These are phyloP conservation scores for Eucalyptus pauciflora DNA, from an alignment of 345 rosid species.

Conservation along the genomic window DNA sequence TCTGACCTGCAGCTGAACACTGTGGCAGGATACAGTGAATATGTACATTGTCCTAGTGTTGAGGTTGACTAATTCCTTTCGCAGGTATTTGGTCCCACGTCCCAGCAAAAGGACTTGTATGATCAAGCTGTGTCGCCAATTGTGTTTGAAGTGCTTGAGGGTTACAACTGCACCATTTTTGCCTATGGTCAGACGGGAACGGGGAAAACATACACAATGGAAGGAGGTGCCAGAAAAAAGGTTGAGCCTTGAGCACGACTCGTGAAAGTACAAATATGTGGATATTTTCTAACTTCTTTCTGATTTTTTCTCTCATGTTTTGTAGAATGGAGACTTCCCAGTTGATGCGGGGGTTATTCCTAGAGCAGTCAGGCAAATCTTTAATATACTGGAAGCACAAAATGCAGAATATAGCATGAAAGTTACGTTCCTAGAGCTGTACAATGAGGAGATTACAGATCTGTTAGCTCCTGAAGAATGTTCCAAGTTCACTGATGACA, in stretches of 20 bases:
- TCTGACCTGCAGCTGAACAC: neutral
- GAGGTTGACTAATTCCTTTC: neutral
- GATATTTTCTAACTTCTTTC: neutral
- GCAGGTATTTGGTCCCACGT: constrained; percentile 90
- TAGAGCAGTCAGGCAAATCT: constrained; percentile 85
- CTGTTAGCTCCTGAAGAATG: constrained; percentile 91
- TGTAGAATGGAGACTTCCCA: constrained; percentile 95
- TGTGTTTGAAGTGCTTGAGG: constrained; percentile 95
- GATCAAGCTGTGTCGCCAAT: constrained; percentile 81
- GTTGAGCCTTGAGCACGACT: constrained; percentile 5
- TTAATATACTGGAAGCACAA: constrained; percentile 85
- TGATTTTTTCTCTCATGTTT: constrained; percentile 1
- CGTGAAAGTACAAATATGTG: neutral
- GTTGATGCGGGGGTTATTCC: constrained; percentile 97
- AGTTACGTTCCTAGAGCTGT: constrained; percentile 90
- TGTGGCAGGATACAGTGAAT: neutral
- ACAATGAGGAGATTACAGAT: constrained; percentile 94
- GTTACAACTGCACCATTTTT: constrained; percentile 97
- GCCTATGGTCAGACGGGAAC: constrained; percentile 99
- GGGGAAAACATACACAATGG: constrained; percentile 98
- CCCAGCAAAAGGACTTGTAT: constrained; percentile 82
- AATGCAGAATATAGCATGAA: constrained; percentile 93
- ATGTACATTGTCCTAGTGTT: neutral
- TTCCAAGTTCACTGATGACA: constrained; percentile 72
- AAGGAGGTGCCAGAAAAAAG: constrained; percentile 97